Percentiles rank a stretch among this genome's conserved stretches.
phyloP scores from a whole-genome alignment of 306 rosid genomes.

The Prunus salicina region DNA sequence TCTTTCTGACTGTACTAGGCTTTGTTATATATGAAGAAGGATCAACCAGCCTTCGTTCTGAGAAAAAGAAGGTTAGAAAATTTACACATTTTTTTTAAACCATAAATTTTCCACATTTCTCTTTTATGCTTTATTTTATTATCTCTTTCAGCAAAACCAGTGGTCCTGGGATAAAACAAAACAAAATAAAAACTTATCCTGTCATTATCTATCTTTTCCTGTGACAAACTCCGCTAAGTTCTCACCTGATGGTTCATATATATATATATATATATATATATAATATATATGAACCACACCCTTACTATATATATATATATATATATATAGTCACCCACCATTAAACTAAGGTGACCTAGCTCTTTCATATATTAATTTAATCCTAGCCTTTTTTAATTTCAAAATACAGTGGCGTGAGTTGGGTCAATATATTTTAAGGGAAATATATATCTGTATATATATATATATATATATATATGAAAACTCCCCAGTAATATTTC shows the following conservation, averaged over 20 bases:
- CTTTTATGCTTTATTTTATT: no score
- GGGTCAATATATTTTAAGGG: neutral
- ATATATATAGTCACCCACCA: no score
- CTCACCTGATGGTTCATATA: neutral
- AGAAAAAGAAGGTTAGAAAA: conserved; percentile 42
- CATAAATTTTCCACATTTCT: neutral
- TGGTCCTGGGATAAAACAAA: no score
- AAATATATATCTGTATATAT: no score
- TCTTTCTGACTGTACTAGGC: conserved; percentile 52
- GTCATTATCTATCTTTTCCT: neutral
- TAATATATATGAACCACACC: no score
- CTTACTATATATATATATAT: no score
- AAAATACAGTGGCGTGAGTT: neutral
- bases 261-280: no score
- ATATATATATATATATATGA: no score
- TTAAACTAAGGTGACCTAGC: neutral
- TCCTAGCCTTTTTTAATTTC: neutral
- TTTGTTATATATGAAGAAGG: conserved; percentile 53
- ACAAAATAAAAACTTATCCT: neutral
- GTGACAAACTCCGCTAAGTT: neutral
- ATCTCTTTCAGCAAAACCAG: no score
- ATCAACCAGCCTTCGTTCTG: conserved; percentile 26
- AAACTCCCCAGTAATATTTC: no score
- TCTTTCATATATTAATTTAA: no score
- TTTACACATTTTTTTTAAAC: no score